Evolutionary conservation across 2,329 filamentous ascomycete species (phyloP), one percentile per base, ranked within the genome.

Genomic region (Penicillium sp.): DNA sequence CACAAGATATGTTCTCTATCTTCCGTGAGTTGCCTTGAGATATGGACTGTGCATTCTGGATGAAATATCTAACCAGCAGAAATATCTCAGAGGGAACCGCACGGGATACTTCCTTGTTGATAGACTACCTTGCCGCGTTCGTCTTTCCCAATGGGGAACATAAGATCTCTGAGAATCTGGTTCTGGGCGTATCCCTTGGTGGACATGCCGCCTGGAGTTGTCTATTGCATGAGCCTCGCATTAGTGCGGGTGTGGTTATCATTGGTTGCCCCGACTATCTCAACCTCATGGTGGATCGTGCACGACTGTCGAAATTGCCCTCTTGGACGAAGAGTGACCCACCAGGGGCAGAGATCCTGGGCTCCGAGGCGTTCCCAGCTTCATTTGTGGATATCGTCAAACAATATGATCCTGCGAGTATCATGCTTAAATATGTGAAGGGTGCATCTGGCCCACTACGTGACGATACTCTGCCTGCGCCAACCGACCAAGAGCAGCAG

Each of bases 201-300:
- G 94, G 90, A 0, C 94, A 97, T 72, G 85, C 89, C 12, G 87
- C 88, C 1, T 97, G 93, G 92, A 89, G 95, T 69, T 82, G 86
- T 26, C 75, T 96, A 55, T 83, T 97, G 44, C 82, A 85, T 35
- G 92, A 97, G 57, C 84, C 87, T 18, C 83, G 92, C 60, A 83
- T 97, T 53, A 87, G 82, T n/a, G 87, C 89, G 0, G 92, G 84
- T 1, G 85, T 96, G 7, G 81, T 89, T 2, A 82, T 96, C 23
- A 89, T 97, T 51, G 94, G 93, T 1, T 96, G 92, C 72, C 91
- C 92, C 1, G 93, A 99, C 73, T 96, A 90, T 66, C 84, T 87
- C 60, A 80, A 89, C 71, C 78, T 97, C 15, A 89, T 97, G 85
- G 81, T 79, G 8, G 87, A 93, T 65, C 89, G 94, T 11, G 93